Evolutionary conservation across 2,329 filamentous ascomycete species (phyloP).

Genomic region (Arthrinium puccinioides): DNA sequence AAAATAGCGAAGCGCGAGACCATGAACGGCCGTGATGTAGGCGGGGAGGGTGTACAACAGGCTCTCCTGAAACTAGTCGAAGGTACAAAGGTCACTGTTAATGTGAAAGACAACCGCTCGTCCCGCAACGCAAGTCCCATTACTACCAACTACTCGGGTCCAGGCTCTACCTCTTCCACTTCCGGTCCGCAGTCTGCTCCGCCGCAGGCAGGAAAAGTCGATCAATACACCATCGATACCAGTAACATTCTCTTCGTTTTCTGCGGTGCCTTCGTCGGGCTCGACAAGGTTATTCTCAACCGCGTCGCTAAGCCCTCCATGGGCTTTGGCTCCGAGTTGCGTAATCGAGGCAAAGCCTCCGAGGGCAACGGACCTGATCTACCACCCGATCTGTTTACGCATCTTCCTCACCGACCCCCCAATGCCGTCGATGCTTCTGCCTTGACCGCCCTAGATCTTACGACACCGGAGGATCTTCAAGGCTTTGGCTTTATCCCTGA

Average conservation of each 20-base stretch:
- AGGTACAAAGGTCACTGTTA: conserved; percentile 86
- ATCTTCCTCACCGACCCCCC: conserved; percentile 47
- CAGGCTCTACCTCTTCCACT: conserved; percentile 34
- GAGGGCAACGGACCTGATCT: conserved; percentile 45
- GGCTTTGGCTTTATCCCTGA: conserved; percentile 89
- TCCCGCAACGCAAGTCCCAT: conserved; percentile 45
- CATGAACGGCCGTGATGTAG: conserved; percentile 84
- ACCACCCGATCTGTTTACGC: conserved; percentile 52
- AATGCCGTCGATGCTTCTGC: conserved; percentile 21
- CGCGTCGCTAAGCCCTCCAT: conserved; percentile 82
- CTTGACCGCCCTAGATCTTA: conserved; percentile 60
- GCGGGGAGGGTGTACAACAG: conserved; percentile 94
- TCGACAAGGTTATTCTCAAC: conserved; percentile 80
- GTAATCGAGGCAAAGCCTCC: conserved; percentile 42
- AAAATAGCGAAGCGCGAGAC: conserved; percentile 90
- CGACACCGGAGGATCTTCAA: conserved; percentile 70
- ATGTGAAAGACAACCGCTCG: conserved; percentile 71
- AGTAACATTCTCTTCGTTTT: conserved; percentile 97
- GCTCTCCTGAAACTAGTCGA: conserved; percentile 93
- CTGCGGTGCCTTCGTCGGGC: conserved; percentile 87
- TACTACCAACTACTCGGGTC: conserved; percentile 43
- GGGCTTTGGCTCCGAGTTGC: conserved; percentile 82
- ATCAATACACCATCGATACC: conserved; percentile 73
- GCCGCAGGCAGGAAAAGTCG: conserved; percentile 40
- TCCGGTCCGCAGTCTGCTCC: conserved; percentile 35